Evolutionary conservation across 2,329 filamentous ascomycete species (phyloP).

Genomic region (Colletotrichum sojae): DNA sequence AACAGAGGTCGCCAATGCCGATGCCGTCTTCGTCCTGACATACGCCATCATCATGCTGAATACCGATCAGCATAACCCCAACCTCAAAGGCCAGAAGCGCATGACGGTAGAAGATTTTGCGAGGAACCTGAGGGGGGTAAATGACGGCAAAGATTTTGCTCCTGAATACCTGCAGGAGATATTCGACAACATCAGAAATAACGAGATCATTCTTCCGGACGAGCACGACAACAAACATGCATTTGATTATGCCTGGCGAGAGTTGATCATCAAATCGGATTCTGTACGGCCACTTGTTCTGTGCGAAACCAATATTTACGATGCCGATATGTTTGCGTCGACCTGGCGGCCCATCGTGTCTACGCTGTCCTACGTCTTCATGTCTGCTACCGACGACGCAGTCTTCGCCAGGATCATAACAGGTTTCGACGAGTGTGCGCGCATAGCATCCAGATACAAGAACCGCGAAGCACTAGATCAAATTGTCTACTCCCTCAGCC

Average conservation of each 20-base stretch:
- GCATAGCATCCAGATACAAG: conserved; percentile 88
- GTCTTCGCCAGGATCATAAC: conserved; percentile 95
- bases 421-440: conserved; percentile 95
- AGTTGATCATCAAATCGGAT: conserved; percentile 88
- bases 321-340: conserved; percentile 96
- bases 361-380: conserved; percentile 97
- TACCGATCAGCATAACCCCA: conserved; percentile 96
- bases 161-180: conserved; percentile 87
- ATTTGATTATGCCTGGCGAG: conserved; percentile 98
- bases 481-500: conserved; percentile 90
- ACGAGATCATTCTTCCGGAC: conserved; percentile 96
- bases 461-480: conserved; percentile 91
- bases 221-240: conserved; percentile 97
- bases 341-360: conserved; percentile 97
- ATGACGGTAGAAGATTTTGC: conserved; percentile 90
- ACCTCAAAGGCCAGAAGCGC: conserved; percentile 81
- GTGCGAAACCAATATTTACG: conserved; percentile 93
- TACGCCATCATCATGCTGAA: conserved; percentile 99
- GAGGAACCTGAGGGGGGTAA: conserved; percentile 91
- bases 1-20: conserved; percentile 84
- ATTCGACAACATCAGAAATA: conserved; percentile 90
- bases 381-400: conserved; percentile 96
- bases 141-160: conserved; percentile 87
- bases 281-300: conserved; percentile 80
- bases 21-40: conserved; percentile 89